Conservation (phyloP, 768 basidiomycete genomes). For the Suillus lakei region DNA sequence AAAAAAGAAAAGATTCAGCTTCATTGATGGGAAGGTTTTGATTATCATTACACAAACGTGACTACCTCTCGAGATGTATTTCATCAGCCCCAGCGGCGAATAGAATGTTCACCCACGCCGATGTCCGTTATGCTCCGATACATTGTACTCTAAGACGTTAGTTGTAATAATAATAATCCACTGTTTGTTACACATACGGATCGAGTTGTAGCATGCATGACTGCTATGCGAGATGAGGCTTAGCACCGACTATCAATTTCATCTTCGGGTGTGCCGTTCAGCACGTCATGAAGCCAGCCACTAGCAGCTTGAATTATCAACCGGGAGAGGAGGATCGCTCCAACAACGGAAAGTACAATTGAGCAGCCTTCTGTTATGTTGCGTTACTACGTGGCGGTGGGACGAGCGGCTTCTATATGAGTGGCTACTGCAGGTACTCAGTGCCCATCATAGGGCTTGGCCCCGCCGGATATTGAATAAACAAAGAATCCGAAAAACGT, state of each 20-base stretch:
- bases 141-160: constrained; percentile 3
- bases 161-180: background rate
- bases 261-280: background rate
- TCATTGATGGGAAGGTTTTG: background rate
- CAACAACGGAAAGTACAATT: background rate
- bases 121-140: background rate
- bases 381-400: background rate
- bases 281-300: background rate
- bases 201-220: background rate
- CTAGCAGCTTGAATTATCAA: background rate
- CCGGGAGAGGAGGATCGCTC: background rate
- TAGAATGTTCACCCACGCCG: background rate
- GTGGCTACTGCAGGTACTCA: too few relatives aligned
- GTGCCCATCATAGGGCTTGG: too few relatives aligned
- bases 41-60: background rate
- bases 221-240: background rate
- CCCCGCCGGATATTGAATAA: too few relatives aligned
- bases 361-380: too few relatives aligned
- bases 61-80: background rate
- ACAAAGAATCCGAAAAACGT: too few relatives aligned
- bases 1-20: background rate
- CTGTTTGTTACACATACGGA: background rate
- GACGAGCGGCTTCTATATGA: background rate
- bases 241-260: background rate
- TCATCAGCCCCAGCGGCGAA: background rate